Percentiles rank a stretch among this genome's conserved stretches.
These are phyloP conservation scores for Globisporangium nunn DNA, from an alignment of 352 stramenopile genomes.

Conservation along the genomic window DNA sequence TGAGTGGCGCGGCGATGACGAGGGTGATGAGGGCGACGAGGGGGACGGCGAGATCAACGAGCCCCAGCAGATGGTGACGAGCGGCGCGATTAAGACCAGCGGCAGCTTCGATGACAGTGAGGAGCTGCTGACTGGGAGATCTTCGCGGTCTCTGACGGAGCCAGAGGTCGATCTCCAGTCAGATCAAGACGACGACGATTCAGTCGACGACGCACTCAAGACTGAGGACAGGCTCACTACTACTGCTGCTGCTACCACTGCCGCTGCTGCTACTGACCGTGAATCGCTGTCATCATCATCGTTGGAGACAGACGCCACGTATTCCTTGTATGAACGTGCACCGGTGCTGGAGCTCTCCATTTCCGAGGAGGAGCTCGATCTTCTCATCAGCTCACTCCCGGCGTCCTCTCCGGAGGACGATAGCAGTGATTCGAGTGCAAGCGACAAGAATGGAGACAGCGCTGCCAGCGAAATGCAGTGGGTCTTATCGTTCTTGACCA, in stretches of 20 bases:
- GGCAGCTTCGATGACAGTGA: neutral
- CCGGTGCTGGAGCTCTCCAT: constrained; percentile 50
- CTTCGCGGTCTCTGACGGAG: neutral
- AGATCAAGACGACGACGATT: neutral
- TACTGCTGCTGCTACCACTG: neutral
- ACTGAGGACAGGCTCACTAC: neutral
- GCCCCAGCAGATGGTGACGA: constrained; percentile 7
- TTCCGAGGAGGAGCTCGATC: constrained; percentile 47
- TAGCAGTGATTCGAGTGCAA: neutral
- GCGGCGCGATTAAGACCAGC: neutral
- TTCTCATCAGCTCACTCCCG: constrained; percentile 37
- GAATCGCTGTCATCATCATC: neutral
- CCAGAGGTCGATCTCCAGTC: neutral
- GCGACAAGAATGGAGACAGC: constrained; percentile 12
- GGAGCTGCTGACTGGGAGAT: constrained; percentile 3
- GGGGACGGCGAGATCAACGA: neutral
- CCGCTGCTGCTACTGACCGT: neutral
- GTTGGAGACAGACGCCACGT: constrained; percentile 1
- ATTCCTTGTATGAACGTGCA: constrained; percentile 7
- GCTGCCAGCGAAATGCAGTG: constrained; percentile 59
- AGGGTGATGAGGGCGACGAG: neutral
- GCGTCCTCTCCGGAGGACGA: neutral
- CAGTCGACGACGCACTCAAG: neutral
- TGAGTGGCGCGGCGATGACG: constrained; percentile 3
- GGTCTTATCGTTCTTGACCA: constrained; percentile 54